Evolutionary conservation across 129 eudicot species (phyloP), one percentile per base, ranked within the genome.

Genomic region (Tanacetum coccineum): DNA sequence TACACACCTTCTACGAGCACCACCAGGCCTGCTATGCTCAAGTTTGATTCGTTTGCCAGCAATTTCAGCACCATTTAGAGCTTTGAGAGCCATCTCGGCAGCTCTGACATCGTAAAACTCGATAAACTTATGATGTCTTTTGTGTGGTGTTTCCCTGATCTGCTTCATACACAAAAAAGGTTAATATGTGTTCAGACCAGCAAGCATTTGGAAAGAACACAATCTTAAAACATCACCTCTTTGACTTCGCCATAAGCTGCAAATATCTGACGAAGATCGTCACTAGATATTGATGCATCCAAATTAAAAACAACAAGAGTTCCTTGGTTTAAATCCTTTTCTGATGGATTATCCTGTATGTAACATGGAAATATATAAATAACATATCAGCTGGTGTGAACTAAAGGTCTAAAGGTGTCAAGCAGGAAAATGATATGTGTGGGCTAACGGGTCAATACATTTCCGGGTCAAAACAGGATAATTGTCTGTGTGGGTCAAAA

Each of bases 11-110:
- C 95, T 83, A 51, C 98, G 95, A 58, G 95, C 83, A 21, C 98
- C 98, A 80, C 98, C 98, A 62, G 96, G 98, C 70, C 98, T 84
- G 70, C 98, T 92, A 52, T 90, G 98, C 79, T 92, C 98, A 71
- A 92, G 95, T 80, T 92, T 92, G 56, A 92, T 92, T 40, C 96
- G 87, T 74, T 92, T 92, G 14, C 98, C 98, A 65, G 98, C 98
- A 79, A 92, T 92, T 76, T 92, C 98, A 73, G 90, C 75, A 76
- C 98, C 84, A 51, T 92, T 92, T 52, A 92, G 83, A 64, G 94
- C 91, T 70, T 84, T 85, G 42, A 92, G 95, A 50, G 98, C 98
- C 70, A 87, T 87, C 49, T 92, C 98, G 40, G 91, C 91, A 64
- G 85, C 98, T 83, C 98, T 80, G 68, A 92, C 95, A 70, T 92